Conservation (phyloP, 2,329 filamentous ascomycete species). For the Neospermospora avenae region DNA sequence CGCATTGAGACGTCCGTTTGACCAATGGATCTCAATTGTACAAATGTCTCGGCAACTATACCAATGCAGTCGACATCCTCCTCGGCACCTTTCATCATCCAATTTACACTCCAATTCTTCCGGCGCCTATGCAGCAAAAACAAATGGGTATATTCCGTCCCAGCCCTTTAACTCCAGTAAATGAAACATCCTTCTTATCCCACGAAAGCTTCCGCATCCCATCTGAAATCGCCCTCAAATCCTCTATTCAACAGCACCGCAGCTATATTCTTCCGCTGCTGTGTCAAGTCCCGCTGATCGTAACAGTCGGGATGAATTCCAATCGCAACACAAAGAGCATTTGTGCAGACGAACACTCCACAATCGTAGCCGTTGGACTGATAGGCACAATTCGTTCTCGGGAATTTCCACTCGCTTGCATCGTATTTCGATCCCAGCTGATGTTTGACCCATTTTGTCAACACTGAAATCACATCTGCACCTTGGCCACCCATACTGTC, state of each 20-base stretch:
- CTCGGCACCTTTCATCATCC: not conserved
- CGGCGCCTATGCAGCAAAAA: constrained; percentile 7
- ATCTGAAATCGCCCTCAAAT: constrained; percentile 55
- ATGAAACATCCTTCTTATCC: constrained; percentile 9
- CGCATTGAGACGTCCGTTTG: not conserved
- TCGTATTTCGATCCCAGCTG: constrained; percentile 55
- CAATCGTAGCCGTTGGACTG: constrained; percentile 72
- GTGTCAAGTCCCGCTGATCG: constrained; percentile 50
- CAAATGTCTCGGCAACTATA: not conserved
- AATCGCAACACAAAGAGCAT: constrained; percentile 57
- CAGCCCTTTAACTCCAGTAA: constrained; percentile 15
- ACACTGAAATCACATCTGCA: constrained; percentile 40
- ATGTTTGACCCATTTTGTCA: constrained; percentile 49
- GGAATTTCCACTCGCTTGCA: constrained; percentile 56
- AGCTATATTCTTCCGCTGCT: constrained; percentile 60
- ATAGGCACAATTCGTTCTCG: constrained; percentile 46
- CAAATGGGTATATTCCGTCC: constrained; percentile 28
- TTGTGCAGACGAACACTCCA: constrained; percentile 73
- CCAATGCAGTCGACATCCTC: not conserved
- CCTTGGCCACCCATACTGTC: constrained; percentile 57
- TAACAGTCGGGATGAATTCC: constrained; percentile 44
- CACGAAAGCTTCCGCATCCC: constrained; percentile 24
- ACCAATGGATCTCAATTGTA: not conserved
- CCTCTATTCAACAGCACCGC: constrained; percentile 65
- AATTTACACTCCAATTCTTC: not conserved